Percentiles rank a stretch among this genome's conserved stretches.
Conservation (phyloP, 768 basidiomycete genomes). For the Kwoniella sp. region DNA sequence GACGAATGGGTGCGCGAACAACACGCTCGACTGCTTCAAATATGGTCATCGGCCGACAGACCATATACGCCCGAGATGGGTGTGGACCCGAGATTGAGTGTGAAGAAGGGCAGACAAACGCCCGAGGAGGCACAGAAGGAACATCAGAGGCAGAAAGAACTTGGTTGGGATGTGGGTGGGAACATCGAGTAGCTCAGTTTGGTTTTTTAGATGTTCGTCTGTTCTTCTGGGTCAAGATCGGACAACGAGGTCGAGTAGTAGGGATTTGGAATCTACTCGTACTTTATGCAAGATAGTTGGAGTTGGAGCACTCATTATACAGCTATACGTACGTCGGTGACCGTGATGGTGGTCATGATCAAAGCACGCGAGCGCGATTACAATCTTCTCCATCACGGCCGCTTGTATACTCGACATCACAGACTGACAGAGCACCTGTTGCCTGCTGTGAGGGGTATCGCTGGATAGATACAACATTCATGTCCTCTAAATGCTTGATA, state of each 20-base stretch:
- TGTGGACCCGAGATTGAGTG: slow-evolving; percentile 40
- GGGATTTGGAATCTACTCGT: too few species aligned
- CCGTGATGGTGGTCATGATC: neutral
- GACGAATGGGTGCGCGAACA: slow-evolving; percentile 55
- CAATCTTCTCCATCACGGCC: too few species aligned
- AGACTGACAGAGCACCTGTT: too few species aligned
- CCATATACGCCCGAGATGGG: slow-evolving; percentile 51
- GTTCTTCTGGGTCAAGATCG: too few species aligned
- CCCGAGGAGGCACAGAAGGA: slow-evolving; percentile 52
- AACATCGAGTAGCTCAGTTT: slow-evolving; percentile 30
- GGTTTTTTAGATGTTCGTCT: too few species aligned
- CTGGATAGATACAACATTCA: slow-evolving; percentile 13
- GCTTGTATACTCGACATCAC: too few species aligned
- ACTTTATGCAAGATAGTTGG: too few species aligned
- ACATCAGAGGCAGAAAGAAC: slow-evolving; percentile 53
- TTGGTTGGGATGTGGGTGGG: slow-evolving; percentile 55
- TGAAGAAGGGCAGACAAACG: slow-evolving; percentile 46
- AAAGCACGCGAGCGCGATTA: too few species aligned
- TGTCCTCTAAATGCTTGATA: neutral
- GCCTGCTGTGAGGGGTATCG: too few species aligned
- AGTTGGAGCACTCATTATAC: too few species aligned
- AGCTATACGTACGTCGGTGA: neutral
- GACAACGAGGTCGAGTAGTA: too few species aligned
- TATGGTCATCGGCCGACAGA: slow-evolving; percentile 50
- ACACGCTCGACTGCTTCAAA: slow-evolving; percentile 38